A percentile compares a stretch with the other conserved stretches of the same genome.
Evolutionary conservation across 208 protist species (phyloP).

Genomic region (Trypanosoma brucei): DNA sequence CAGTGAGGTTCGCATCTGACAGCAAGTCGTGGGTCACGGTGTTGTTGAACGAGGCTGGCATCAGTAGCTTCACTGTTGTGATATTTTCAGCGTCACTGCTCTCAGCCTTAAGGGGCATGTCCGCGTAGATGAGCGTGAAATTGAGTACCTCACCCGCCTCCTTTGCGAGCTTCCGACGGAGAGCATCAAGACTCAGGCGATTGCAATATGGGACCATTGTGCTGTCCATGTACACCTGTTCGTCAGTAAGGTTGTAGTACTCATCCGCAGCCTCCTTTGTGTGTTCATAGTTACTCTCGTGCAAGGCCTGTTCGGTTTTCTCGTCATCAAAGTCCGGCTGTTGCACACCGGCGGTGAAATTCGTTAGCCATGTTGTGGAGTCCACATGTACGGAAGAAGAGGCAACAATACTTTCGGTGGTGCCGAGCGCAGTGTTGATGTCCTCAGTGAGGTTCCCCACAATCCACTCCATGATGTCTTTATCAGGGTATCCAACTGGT

Average conservation of each 20-base stretch:
- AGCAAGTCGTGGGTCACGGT: slow-evolving; percentile 31
- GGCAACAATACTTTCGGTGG: slow-evolving; percentile 23
- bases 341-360: slow-evolving; percentile 35
- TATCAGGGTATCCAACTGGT: slow-evolving; percentile 33
- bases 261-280: slow-evolving; percentile 20
- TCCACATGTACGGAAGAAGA: slow-evolving; percentile 22
- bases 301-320: slow-evolving; percentile 17
- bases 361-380: slow-evolving; percentile 28
- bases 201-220: slow-evolving; percentile 60
- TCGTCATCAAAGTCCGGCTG: slow-evolving; percentile 37
- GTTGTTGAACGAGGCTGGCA: slow-evolving; percentile 52
- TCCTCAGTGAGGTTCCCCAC: slow-evolving; percentile 21
- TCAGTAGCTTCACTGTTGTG: slow-evolving; percentile 59
- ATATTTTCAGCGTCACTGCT: slow-evolving; percentile 36
- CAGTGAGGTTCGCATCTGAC: slow-evolving; percentile 14
- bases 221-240: slow-evolving; percentile 39
- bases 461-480: slow-evolving; percentile 19
- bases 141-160: slow-evolving; percentile 25
- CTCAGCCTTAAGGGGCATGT: slow-evolving; percentile 12
- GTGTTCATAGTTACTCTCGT: slow-evolving; percentile 13
- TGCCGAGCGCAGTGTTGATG: slow-evolving; percentile 24
- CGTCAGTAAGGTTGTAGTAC: slow-evolving; percentile 64
- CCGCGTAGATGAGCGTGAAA: slow-evolving; percentile 60
- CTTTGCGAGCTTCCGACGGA: slow-evolving; percentile 27
- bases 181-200: slow-evolving; percentile 23